Evolutionary conservation across 768 basidiomycete genomes (phyloP), one percentile per base, ranked within the genome.

Genomic region (Aureoboletus auriporus): DNA sequence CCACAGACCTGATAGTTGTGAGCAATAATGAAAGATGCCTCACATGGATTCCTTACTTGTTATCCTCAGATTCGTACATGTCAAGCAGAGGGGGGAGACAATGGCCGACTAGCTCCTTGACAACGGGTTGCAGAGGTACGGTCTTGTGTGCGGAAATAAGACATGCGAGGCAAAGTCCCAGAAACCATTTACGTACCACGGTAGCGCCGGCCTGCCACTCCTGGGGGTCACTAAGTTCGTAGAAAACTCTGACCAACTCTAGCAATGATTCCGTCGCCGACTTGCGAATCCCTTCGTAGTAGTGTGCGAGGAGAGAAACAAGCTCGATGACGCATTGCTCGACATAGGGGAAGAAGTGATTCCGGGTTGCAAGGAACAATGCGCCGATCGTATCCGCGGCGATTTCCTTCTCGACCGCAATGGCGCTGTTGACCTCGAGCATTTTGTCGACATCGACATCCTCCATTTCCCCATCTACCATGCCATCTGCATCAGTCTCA

Each of bases 351-450:
- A 97, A 75, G 83, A 95, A 98, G 60, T 90, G 85, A 40, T 67
- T 69, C 59, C 83, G 82, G 28, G 90, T 92, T 10, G 88, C 78
- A 28, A 81, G 75, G 65, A 98, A 98, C 53, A 99, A 70, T 31
- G 88, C 86, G 52, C 95, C 93, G 55, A 98, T 85, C 5, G 94
- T 92, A 65, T 98, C 94, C 23, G 93, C 92, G 17, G 96, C 94
- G 51, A 97, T 96, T 75, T 99, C 96, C 71, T 99, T 99, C 76
- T 99, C 96, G 47, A 98, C 93, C 37, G 94, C 94, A 56, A 98
- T 86, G 17, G 93, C 94, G 58, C 88, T 91, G 74, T 93, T 95
- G 53, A 94, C 91, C 53, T 93, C 89, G 62, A 93, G 79, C 69
- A 91, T 75, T 69, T 92, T 91, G 58, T 91, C 90, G 42, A 91